Conservation (phyloP, 495 filamentous ascomycete genomes). For the Aspergillus homomorphus region DNA sequence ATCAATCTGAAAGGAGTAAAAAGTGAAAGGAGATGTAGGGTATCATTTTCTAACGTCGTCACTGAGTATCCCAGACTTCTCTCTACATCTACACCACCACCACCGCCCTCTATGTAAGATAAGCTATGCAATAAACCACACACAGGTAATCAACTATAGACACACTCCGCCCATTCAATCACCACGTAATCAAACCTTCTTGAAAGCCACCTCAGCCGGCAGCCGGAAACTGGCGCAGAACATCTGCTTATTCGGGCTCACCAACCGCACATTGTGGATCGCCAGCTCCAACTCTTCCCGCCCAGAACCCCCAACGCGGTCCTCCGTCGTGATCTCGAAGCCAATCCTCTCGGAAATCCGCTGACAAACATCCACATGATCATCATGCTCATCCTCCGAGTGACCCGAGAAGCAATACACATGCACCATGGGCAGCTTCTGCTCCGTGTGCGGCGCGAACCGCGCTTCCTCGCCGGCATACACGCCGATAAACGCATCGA, state of each 20-base stretch:
- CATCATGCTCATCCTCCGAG: conserved; percentile 62
- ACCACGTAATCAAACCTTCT: conserved; percentile 17
- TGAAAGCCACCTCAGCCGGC: conserved; percentile 77
- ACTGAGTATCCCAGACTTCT: background rate
- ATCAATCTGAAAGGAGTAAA: too few relatives aligned
- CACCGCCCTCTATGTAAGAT: background rate
- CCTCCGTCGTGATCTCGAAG: conserved; percentile 56
- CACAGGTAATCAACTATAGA: too few relatives aligned
- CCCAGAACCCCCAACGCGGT: conserved; percentile 42
- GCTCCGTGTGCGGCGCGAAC: conserved; percentile 58
- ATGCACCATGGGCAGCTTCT: conserved; percentile 75
- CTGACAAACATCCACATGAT: conserved; percentile 63
- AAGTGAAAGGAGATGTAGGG: background rate
- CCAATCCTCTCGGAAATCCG: conserved; percentile 62
- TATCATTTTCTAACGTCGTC: background rate
- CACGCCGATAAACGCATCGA: conserved; percentile 78
- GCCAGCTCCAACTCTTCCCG: conserved; percentile 53
- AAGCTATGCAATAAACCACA: conserved; percentile 5
- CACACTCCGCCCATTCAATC: background rate
- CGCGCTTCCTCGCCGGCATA: conserved; percentile 66
- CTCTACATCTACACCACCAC: background rate
- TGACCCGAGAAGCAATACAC: conserved; percentile 87
- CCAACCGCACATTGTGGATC: conserved; percentile 78
- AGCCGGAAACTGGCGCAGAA: conserved; percentile 91
- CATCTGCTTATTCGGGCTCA: conserved; percentile 92